phyloP scores from a whole-genome alignment of 2,329 filamentous ascomycete genomes.

The Purpureocillium lavendulum region DNA sequence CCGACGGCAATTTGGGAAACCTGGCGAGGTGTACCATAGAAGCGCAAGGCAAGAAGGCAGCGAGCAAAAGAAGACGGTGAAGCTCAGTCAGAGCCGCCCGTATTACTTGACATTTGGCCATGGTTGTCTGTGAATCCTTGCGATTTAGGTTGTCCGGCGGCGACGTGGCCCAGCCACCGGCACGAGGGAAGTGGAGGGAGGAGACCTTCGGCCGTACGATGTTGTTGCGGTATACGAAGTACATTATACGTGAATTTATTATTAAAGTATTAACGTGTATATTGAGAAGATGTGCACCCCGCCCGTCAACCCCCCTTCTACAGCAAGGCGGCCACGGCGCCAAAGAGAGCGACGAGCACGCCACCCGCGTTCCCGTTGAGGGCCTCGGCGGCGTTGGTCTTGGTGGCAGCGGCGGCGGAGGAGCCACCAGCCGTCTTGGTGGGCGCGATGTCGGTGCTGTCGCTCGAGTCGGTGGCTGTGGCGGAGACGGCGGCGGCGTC shows the following conservation, averaged over 20 bases:
- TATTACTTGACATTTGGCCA: too few relatives aligned
- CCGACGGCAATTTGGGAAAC: background rate
- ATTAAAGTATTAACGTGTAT: too few relatives aligned
- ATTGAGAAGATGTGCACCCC: too few relatives aligned
- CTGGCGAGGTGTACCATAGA: background rate
- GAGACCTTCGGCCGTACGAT: too few relatives aligned
- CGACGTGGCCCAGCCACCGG: too few relatives aligned
- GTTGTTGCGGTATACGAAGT: too few relatives aligned
- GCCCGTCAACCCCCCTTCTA: slow-evolving; percentile 10
- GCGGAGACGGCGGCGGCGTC: slow-evolving; percentile 11
- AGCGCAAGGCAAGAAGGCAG: background rate
- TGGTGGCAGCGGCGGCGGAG: slow-evolving; percentile 12
- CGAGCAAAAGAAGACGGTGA: background rate
- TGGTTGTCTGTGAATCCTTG: too few relatives aligned
- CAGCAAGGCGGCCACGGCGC: slow-evolving; percentile 26
- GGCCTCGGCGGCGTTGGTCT: slow-evolving; percentile 14
- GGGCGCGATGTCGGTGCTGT: slow-evolving; percentile 7
- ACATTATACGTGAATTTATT: too few relatives aligned
- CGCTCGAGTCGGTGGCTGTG: slow-evolving; percentile 14
- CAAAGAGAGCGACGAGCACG: slow-evolving; percentile 27
- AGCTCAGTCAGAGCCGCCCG: background rate
- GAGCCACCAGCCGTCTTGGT: slow-evolving; percentile 7
- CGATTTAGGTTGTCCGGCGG: too few relatives aligned
- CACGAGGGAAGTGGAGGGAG: too few relatives aligned
- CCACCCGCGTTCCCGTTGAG: slow-evolving; percentile 23